A percentile compares a stretch with the other conserved stretches of the same genome.
These are phyloP conservation scores for Lepidium sativum DNA, from an alignment of 345 rosid genomes.

Conservation along the genomic window DNA sequence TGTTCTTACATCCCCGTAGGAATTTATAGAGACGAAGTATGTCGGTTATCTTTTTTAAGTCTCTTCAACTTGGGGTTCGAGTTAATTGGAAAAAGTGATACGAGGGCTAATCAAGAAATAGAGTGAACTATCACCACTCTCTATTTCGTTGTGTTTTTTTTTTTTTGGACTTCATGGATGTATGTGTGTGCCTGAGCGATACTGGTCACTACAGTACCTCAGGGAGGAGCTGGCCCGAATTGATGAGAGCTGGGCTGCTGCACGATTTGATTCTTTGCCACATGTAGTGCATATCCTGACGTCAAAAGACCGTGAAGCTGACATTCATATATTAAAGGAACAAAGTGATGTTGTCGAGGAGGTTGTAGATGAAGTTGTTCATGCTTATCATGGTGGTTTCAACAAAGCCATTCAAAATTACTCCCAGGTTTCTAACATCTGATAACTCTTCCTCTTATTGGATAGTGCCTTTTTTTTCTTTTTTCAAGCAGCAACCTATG, in stretches of 20 bases:
- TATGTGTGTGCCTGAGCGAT: conserved; percentile 16
- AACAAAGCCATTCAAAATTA: conserved; percentile 98
- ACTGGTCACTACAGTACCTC: conserved; percentile 54
- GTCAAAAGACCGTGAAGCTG: conserved; percentile 88
- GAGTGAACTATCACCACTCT: not conserved
- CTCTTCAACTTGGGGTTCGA: not conserved
- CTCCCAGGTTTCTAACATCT: conserved; percentile 63
- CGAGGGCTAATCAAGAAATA: conserved; percentile 1
- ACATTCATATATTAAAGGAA: conserved; percentile 65
- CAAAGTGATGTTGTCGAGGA: conserved; percentile 95
- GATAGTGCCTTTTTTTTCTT: not conserved
- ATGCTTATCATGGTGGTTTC: conserved; percentile 93
- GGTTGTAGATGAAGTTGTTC: conserved; percentile 99
- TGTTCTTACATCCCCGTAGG: not conserved
- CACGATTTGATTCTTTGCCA: conserved; percentile 95
- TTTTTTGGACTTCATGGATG: not conserved
- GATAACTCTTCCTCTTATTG: not conserved
- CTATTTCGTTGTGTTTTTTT: not conserved
- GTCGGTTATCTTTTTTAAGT: not conserved
- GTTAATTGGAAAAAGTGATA: not conserved
- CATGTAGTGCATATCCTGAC: conserved; percentile 94
- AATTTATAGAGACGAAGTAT: not conserved
- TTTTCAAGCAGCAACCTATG: not conserved
- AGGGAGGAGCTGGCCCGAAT: conserved; percentile 72
- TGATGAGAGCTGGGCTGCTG: conserved; percentile 87